Evolutionary conservation across 176 grass and related monocot species (phyloP).

Genomic region (Alopecurus myosuroides): DNA sequence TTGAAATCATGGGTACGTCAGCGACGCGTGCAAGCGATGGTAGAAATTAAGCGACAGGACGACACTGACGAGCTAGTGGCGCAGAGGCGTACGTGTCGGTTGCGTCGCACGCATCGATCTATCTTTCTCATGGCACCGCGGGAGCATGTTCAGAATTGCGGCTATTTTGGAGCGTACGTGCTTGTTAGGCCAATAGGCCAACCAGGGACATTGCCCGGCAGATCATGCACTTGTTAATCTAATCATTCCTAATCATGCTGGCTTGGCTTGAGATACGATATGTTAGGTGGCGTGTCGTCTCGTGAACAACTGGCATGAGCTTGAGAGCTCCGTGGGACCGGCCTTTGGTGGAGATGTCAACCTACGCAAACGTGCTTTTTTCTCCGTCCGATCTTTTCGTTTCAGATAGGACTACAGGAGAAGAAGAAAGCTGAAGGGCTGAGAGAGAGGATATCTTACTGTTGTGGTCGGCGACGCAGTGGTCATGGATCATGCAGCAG

Average conservation of each 20-base stretch:
- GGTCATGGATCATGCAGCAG: conserved; percentile 93
- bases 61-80: background rate
- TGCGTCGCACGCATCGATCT: background rate
- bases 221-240: background rate
- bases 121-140: background rate
- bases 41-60: background rate
- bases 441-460: conserved; percentile 24
- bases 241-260: background rate
- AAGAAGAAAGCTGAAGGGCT: background rate
- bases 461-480: conserved; percentile 65
- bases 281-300: conserved; percentile 20
- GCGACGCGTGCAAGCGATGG: conserved; percentile 11
- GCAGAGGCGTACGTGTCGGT: background rate
- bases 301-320: background rate
- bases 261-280: background rate
- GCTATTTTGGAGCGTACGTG: background rate
- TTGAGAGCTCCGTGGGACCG: background rate
- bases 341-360: background rate
- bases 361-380: background rate
- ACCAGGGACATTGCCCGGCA: background rate
- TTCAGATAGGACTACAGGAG: background rate
- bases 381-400: background rate
- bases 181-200: background rate
- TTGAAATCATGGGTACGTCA: conserved; percentile 1
- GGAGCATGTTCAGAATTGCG: background rate